A percentile compares a stretch with the other conserved stretches of the same genome.
These are phyloP conservation scores for Solanum virginianum DNA, from an alignment of 257 asterid genomes.

Conservation along the genomic window DNA sequence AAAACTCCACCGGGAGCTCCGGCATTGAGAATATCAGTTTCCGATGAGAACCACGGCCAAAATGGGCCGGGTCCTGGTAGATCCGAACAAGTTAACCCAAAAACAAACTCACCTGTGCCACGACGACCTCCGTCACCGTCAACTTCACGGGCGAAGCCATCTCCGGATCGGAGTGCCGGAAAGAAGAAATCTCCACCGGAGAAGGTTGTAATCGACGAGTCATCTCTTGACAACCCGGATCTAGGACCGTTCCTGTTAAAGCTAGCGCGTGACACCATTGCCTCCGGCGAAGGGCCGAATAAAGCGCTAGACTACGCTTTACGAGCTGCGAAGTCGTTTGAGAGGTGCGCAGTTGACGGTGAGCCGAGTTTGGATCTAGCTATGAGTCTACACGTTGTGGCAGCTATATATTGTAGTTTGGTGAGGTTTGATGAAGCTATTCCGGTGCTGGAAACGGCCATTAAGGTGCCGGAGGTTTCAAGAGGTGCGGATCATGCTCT, in stretches of 20 bases:
- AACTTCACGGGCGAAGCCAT: constrained; percentile 79
- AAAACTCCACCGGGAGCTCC: constrained; percentile 77
- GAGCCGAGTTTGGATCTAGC: constrained; percentile 89
- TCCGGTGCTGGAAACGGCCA: constrained; percentile 84
- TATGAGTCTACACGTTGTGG: constrained; percentile 94
- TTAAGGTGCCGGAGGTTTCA: constrained; percentile 64
- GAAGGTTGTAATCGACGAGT: constrained; percentile 36
- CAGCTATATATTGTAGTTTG: constrained; percentile 94
- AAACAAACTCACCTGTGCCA: constrained; percentile 52
- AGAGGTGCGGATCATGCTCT: constrained; percentile 96
- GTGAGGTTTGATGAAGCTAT: constrained; percentile 90
- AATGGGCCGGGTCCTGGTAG: constrained; percentile 38
- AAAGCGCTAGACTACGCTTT: constrained; percentile 81
- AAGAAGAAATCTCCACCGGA: constrained; percentile 84
- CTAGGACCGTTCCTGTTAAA: constrained; percentile 89
- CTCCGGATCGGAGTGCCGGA: constrained; percentile 79
- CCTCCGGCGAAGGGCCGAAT: constrained; percentile 80
- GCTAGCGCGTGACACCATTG: constrained; percentile 82
- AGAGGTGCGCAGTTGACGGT: constrained; percentile 59
- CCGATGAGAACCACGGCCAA: constrained; percentile 29
- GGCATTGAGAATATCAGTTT: constrained; percentile 53
- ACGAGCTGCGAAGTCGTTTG: constrained; percentile 78
- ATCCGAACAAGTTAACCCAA: constrained; percentile 41
- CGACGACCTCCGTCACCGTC: constrained; percentile 93
- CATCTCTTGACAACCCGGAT: constrained; percentile 95